Evolutionary conservation across 2,329 filamentous ascomycete species (phyloP).

Genomic region (Botrytis fabae): DNA sequence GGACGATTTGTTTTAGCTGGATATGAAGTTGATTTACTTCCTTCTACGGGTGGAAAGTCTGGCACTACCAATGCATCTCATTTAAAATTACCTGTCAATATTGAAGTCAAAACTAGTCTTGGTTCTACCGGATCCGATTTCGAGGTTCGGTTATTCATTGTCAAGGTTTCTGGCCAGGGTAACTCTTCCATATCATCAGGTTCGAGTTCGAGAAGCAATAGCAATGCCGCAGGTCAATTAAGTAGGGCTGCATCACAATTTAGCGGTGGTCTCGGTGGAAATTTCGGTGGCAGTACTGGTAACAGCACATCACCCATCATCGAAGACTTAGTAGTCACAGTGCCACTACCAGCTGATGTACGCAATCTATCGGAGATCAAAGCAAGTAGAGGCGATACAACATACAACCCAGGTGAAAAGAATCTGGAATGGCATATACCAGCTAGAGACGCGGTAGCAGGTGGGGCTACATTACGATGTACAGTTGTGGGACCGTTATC

Average conservation of each 20-base stretch:
- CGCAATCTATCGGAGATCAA: conserved; percentile 82
- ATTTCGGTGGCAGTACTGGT: conserved; percentile 48
- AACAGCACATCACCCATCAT: conserved; percentile 51
- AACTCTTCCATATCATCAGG: conserved; percentile 44
- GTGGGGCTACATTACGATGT: conserved; percentile 74
- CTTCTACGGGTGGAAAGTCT: conserved; percentile 61
- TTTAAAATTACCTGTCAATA: conserved; percentile 76
- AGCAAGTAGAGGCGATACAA: conserved; percentile 78
- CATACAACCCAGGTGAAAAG: conserved; percentile 71
- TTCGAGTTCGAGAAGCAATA: conserved; percentile 42
- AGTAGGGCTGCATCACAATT: conserved; percentile 52
- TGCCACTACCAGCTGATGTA: conserved; percentile 77
- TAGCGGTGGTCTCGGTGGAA: conserved; percentile 42
- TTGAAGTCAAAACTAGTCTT: conserved; percentile 80
- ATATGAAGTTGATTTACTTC: conserved; percentile 90
- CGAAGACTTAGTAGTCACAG: conserved; percentile 74
- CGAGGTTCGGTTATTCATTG: conserved; percentile 76
- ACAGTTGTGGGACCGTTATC: conserved; percentile 69
- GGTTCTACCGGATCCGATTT: conserved; percentile 79
- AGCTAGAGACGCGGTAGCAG: conserved; percentile 70
- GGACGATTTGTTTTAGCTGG: conserved; percentile 90
- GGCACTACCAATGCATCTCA: conserved; percentile 55
- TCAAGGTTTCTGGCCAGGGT: conserved; percentile 58
- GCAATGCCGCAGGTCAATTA: conserved; percentile 35
- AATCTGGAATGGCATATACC: conserved; percentile 81